phyloP scores from a whole-genome alignment of 2,329 filamentous ascomycete species.

The Tolypocladium paradoxum region DNA sequence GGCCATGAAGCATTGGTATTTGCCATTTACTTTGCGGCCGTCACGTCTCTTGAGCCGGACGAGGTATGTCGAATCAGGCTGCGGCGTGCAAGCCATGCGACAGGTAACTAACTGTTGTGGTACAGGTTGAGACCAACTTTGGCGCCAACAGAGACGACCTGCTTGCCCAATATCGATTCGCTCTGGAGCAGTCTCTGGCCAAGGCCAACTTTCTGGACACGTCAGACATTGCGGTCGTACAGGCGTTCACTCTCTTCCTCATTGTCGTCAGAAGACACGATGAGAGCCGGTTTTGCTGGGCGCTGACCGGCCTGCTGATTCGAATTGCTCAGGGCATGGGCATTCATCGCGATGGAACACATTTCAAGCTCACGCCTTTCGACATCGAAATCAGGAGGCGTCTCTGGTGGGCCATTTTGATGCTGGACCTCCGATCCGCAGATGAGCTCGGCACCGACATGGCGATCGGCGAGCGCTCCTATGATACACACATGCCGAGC shows the following conservation, averaged over 20 bases:
- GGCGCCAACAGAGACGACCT: slow-evolving; percentile 32
- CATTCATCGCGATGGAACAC: slow-evolving; percentile 43
- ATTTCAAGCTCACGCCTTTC: slow-evolving; percentile 42
- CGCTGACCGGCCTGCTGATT: slow-evolving; percentile 45
- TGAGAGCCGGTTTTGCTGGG: slow-evolving; percentile 46
- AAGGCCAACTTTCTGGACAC: slow-evolving; percentile 47
- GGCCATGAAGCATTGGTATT: slow-evolving; percentile 54
- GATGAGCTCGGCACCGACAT: slow-evolving; percentile 42
- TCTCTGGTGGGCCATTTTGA: slow-evolving; percentile 50
- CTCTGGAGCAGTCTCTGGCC: slow-evolving; percentile 45
- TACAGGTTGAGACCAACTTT: slow-evolving; percentile 27
- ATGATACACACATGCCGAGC: slow-evolving; percentile 36
- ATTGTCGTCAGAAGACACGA: slow-evolving; percentile 34
- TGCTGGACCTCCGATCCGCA: slow-evolving; percentile 43
- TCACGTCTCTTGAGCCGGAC: slow-evolving; percentile 48
- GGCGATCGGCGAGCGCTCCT: slow-evolving; percentile 27
- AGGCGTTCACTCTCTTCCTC: slow-evolving; percentile 48
- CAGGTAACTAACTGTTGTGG: background rate
- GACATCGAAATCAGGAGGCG: slow-evolving; percentile 50
- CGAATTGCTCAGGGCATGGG: slow-evolving; percentile 50
- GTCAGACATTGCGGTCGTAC: slow-evolving; percentile 44
- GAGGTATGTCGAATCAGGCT: slow-evolving; percentile 31
- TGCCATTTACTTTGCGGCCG: slow-evolving; percentile 46
- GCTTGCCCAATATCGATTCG: slow-evolving; percentile 37
- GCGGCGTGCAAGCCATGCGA: background rate